Base-by-base conservation (phyloP, 805 yeast species). In the Blastobotrys americana region DNA sequence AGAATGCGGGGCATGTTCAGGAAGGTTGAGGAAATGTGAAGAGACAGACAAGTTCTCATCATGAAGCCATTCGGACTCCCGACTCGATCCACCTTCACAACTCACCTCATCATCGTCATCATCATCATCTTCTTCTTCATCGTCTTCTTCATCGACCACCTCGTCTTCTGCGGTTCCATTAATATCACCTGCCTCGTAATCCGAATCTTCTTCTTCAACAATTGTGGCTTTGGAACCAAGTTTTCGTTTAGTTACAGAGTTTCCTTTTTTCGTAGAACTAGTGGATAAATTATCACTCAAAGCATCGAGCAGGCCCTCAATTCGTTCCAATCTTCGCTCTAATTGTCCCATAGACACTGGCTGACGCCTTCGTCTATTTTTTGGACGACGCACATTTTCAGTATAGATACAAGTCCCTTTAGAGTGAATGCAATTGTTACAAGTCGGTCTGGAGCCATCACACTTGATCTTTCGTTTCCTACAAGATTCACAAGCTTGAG, bases 401-500 rank as follows among this genome's bases (percentile, higher is more conserved):
- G 61, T 52, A 44, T 60, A 61, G 40, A 77, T 77, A 61, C 96
- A 88, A 46, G 80, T 83, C 43, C 82, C 68, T 2, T 88, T 89
- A 2, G 80, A 84, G n/a, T 77, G 71, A 9, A 76, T 76, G 67
- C 96, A 88, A 50, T 83, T 79, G 0, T 84, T 74, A 59, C 96
- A 88, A 48, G 72, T 76, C 1, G 78, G 73, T 39, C 66, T 53
- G 33, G 72, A 73, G 1, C 89, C 87, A 52, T 84, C 89, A 66
- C 94, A 84, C 48, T 81, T 74, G 28, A 63, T 55, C 47, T 84
- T 84, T 54, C 83, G 83, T 41, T 82, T 76, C 33, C 96, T 69
- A 58, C 96, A 88, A 34, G 90, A 65, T 56, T 86, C 95, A 63
- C 96, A 87, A 0, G 95, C 95, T 56, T 84, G 90, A 0, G 93